Conservation (phyloP, 2,329 filamentous ascomycete genomes). For the Myriosclerotinia curreyana region DNA sequence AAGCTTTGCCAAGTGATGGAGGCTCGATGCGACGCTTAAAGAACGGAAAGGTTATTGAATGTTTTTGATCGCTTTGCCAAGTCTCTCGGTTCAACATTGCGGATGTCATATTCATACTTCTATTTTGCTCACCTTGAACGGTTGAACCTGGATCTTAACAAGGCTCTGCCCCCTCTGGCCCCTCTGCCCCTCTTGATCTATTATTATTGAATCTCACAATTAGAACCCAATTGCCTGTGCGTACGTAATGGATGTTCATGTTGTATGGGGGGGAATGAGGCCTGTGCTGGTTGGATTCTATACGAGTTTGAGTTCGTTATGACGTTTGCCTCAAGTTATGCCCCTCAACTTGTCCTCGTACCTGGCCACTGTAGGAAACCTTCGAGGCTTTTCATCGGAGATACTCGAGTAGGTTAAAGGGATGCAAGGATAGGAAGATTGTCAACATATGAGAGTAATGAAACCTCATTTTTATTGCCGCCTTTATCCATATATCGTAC, state of each 20-base stretch:
- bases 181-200: conserved; percentile 5
- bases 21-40: not conserved
- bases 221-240: conserved; percentile 6
- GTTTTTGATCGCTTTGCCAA: not conserved
- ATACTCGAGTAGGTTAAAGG: not conserved
- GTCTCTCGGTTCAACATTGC: conserved; percentile 5
- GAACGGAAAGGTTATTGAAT: not conserved
- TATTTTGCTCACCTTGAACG: not conserved
- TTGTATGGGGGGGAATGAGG: conserved; percentile 8
- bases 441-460: conserved; percentile 6
- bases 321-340: not conserved
- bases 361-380: not conserved
- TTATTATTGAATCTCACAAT: conserved; percentile 11
- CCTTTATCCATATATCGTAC: not conserved
- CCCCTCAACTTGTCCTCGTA: conserved; percentile 12
- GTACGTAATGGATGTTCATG: not conserved
- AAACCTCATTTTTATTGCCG: not conserved
- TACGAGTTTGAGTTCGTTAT: conserved; percentile 5
- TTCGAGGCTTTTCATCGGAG: conserved; percentile 8
- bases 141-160: not conserved
- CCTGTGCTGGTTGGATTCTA: not conserved
- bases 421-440: not conserved
- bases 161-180: not conserved
- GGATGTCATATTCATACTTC: not conserved
- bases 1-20: conserved; percentile 3